phyloP scores from a whole-genome alignment of 2,329 filamentous ascomycete genomes.

The Diaporthe australafricana region DNA sequence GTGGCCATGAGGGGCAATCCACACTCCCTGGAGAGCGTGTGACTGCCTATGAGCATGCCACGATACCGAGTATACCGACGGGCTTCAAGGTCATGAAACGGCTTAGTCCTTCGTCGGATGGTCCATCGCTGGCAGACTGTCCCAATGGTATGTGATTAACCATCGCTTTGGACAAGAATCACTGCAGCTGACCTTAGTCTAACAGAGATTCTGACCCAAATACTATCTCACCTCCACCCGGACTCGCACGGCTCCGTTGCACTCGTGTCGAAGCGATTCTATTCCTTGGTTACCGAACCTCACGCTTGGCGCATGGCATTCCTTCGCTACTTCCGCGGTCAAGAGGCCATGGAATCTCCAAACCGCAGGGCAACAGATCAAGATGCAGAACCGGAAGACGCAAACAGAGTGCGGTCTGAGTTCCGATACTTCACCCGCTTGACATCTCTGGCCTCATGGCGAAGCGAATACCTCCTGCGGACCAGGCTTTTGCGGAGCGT shows the following conservation, averaged over 20 bases:
- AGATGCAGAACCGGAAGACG: slow-evolving; percentile 57
- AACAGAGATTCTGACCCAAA: slow-evolving; percentile 90
- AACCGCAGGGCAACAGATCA: slow-evolving; percentile 49
- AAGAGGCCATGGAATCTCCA: slow-evolving; percentile 63
- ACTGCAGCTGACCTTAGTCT: slow-evolving; percentile 40
- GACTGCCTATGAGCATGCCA: slow-evolving; percentile 71
- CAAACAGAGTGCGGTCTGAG: slow-evolving; percentile 74
- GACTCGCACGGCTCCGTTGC: slow-evolving; percentile 85
- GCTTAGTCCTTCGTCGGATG: slow-evolving; percentile 50
- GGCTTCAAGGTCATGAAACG: slow-evolving; percentile 69
- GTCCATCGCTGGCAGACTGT: slow-evolving; percentile 66
- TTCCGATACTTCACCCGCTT: slow-evolving; percentile 85
- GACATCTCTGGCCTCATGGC: slow-evolving; percentile 88
- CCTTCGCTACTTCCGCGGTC: slow-evolving; percentile 87
- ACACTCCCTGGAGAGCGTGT: slow-evolving; percentile 64
- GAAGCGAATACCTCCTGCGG: slow-evolving; percentile 92
- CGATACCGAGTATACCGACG: slow-evolving; percentile 59
- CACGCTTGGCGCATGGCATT: slow-evolving; percentile 96
- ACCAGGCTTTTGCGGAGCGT: slow-evolving; percentile 87
- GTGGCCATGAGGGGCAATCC: slow-evolving; percentile 45
- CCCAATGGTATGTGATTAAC: slow-evolving; percentile 78
- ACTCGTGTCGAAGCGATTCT: slow-evolving; percentile 88
- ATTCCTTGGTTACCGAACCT: slow-evolving; percentile 86
- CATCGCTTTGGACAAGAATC: background rate
- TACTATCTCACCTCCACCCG: slow-evolving; percentile 89